Base-by-base conservation (phyloP, 176 grass and related monocot genomes). In the Zoysia pacifica region DNA sequence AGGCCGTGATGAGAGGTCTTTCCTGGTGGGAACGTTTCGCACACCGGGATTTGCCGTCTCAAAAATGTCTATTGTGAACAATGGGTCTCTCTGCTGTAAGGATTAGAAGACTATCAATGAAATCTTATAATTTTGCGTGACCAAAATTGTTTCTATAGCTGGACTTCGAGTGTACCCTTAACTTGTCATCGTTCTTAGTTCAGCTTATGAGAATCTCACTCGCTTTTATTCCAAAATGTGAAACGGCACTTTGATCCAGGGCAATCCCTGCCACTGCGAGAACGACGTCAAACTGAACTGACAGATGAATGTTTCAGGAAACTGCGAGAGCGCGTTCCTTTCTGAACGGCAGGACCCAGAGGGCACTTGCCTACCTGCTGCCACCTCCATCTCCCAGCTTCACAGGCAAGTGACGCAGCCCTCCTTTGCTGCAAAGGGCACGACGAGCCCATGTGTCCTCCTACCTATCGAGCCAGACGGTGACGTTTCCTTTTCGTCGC, bases 401-500 rank as follows among this genome's bases (percentile, higher is more conserved):
- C 35, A 0, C 42, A 45, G 28, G 28, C 28, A 28, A 28, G 28
- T 28, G 28, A 28, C 28, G 28, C 28, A 28, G 28, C 28, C 28
- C 28, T 28, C 41, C 20, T 83, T 83, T 50, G 28, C 73, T 69
- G 43, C 62, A 76, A 69, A 11, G 64, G 48, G 73, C 50, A 49
- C 5, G 45, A 8, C 63, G 48, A 28, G 9, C 9, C 63, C 63
- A 83, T 76, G 52, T 83, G 81, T 48, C 11, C 18, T 35, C 28
- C 28, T 28, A 28, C 28, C 28, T 28, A 28, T 28, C 28, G 28
- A 28, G 28, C 28, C 28, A 28, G 28, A 28, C 28, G 28, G 28
- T 28, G 28, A 28, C 28, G 28, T 28, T 28, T 28, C 28, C 28
- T 28, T 28, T 28, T 28, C 28, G 28, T 28, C 28, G 28, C 28